These are phyloP conservation scores for Podila verticillata DNA, from an alignment of 192 early-diverging fungal species.

Conservation along the genomic window DNA sequence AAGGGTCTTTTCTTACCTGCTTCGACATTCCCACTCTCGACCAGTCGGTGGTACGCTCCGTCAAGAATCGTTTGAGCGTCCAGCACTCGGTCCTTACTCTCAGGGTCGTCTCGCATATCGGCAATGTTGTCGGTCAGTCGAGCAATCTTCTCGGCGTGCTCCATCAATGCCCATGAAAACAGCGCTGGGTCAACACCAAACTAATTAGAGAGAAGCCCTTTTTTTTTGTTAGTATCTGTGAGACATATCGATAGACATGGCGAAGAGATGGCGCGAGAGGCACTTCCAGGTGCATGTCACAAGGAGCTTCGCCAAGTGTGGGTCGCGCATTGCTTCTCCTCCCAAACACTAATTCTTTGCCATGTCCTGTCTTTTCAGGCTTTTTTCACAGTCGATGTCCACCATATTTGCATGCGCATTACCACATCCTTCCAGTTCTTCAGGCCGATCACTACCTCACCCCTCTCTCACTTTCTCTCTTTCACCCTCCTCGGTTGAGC, in stretches of 20 bases:
- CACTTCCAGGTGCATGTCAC: too few relatives aligned
- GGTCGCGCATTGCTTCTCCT: too few relatives aligned
- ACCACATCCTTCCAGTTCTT: not conserved
- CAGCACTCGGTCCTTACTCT: slow-evolving; percentile 9
- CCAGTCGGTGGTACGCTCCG: slow-evolving; percentile 54
- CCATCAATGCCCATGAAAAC: slow-evolving; percentile 67
- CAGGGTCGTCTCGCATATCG: not conserved
- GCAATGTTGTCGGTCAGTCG: slow-evolving; percentile 31
- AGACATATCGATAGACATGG: not conserved
- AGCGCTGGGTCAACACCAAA: slow-evolving; percentile 53
- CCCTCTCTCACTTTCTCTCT: not conserved
- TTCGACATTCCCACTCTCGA: slow-evolving; percentile 57
- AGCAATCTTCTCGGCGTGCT: slow-evolving; percentile 61
- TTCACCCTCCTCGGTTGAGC: not conserved
- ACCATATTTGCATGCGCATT: not conserved
- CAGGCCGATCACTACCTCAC: too few relatives aligned
- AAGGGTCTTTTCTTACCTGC: slow-evolving; percentile 40
- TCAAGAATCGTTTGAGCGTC: slow-evolving; percentile 63
- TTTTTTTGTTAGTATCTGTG: not conserved
- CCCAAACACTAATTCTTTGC: too few relatives aligned
- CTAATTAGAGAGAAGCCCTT: not conserved
- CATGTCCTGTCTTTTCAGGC: too few relatives aligned
- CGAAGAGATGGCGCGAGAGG: not conserved
- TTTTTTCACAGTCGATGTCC: too few relatives aligned
- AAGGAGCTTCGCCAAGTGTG: too few relatives aligned